phyloP scores from a whole-genome alignment of 164 flowering plant genomes.

The Protea cynaroides region DNA sequence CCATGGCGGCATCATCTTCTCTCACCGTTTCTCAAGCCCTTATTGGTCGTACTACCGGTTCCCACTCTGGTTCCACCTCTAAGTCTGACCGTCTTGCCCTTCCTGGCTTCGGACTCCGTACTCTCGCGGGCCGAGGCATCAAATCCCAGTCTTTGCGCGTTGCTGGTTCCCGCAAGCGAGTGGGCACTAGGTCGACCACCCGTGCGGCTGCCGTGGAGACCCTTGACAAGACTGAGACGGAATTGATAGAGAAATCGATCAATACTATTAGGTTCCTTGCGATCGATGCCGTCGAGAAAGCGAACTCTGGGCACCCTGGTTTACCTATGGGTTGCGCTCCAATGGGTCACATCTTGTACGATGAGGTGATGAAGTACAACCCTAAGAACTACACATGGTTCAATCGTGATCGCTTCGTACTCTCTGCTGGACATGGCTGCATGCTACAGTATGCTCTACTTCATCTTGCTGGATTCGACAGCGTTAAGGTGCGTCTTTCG shows the following conservation, averaged over 20 bases:
- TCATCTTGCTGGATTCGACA: conserved; percentile 94
- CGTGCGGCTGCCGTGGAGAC: conserved; percentile 62
- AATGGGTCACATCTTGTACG: conserved; percentile 85
- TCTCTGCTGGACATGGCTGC: conserved; percentile 97
- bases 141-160: conserved; percentile 24
- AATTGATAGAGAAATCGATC: conserved; percentile 71
- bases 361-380: conserved; percentile 89
- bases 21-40: conserved; percentile 32
- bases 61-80: conserved; percentile 29
- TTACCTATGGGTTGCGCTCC: conserved; percentile 99
- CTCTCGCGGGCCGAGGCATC: conserved; percentile 28
- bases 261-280: conserved; percentile 88
- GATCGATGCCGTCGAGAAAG: conserved; percentile 97
- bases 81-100: conserved; percentile 17
- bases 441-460: conserved; percentile 96
- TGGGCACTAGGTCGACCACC: conserved; percentile 13
- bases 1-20: conserved; percentile 41
- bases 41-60: conserved; percentile 22
- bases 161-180: conserved; percentile 10
- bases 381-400: conserved; percentile 98
- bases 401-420: conserved; percentile 87
- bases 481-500: conserved; percentile 49
- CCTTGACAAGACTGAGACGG: conserved; percentile 38
- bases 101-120: conserved; percentile 16
- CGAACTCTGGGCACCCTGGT: conserved; percentile 98